phyloP scores from a whole-genome alignment of 1,284 basidiomycete species.

The Cutaneotrichosporon spelunceum region DNA sequence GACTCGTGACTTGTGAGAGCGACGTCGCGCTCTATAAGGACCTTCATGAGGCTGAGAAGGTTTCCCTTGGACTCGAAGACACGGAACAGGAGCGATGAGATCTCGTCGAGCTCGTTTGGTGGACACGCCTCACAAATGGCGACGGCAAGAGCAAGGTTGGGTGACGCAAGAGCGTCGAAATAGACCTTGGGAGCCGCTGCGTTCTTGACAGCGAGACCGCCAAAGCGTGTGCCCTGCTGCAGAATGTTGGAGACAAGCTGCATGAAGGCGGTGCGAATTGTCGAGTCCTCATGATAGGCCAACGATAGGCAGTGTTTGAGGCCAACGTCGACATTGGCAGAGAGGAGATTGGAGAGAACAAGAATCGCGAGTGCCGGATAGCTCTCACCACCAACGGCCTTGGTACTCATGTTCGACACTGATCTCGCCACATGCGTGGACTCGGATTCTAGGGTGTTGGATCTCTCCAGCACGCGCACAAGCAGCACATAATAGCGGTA shows the following conservation, averaged over 20 bases:
- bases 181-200: conserved; percentile 31
- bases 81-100: conserved; percentile 74
- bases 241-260: conserved; percentile 84
- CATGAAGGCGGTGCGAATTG: conserved; percentile 76
- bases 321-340: conserved; percentile 80
- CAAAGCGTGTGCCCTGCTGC: conserved; percentile 63
- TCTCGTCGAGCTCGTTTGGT: conserved; percentile 72
- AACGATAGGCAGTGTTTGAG: conserved; percentile 80
- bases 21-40: conserved; percentile 80
- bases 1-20: conserved; percentile 70
- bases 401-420: conserved; percentile 23
- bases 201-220: conserved; percentile 31
- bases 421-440: conserved; percentile 24
- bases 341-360: conserved; percentile 76
- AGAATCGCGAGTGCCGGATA: conserved; percentile 53
- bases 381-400: conserved; percentile 15
- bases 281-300: conserved; percentile 71
- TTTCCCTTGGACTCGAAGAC: conserved; percentile 71
- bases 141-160: conserved; percentile 60
- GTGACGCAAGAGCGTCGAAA: conserved; percentile 31
- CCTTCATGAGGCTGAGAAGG: conserved; percentile 70
- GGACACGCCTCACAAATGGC: conserved; percentile 84
- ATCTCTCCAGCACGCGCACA: conserved; percentile 62
- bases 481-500: conserved; percentile 69
- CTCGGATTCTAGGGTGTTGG: conserved; percentile 23